A percentile compares a stretch with the other conserved stretches of the same genome.
Conservation (phyloP, 495 filamentous ascomycete genomes). For the Polyplosphaeria fusca region DNA sequence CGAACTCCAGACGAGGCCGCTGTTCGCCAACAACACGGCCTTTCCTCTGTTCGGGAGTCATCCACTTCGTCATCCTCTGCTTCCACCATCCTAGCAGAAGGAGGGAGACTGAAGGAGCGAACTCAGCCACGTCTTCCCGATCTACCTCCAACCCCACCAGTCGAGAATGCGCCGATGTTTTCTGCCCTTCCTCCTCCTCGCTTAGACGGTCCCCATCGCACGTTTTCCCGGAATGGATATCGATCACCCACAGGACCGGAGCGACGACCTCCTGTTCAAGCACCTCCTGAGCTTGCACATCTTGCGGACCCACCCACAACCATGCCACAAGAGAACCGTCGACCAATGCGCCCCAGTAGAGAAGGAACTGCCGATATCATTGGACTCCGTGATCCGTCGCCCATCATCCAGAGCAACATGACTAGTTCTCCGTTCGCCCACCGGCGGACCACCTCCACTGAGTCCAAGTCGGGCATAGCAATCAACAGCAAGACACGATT, state of each 20-base stretch:
- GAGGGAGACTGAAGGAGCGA: constrained; percentile 44
- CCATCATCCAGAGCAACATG: constrained; percentile 77
- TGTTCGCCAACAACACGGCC: constrained; percentile 52
- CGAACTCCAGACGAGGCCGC: constrained; percentile 53
- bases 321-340: constrained; percentile 20
- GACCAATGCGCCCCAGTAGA: constrained; percentile 64
- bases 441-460: constrained; percentile 37
- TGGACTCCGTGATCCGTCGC: constrained; percentile 56
- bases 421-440: constrained; percentile 48
- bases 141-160: constrained; percentile 59
- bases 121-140: constrained; percentile 47
- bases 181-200: background rate
- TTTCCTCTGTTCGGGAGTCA: constrained; percentile 62
- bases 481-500: constrained; percentile 25
- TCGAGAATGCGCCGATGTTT: constrained; percentile 29
- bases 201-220: background rate
- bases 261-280: constrained; percentile 18
- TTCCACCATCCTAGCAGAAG: constrained; percentile 45
- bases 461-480: constrained; percentile 27
- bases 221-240: background rate
- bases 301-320: constrained; percentile 35
- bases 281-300: constrained; percentile 45
- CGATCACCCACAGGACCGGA: constrained; percentile 2
- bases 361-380: constrained; percentile 71
- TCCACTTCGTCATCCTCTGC: constrained; percentile 43